Evolutionary conservation across 805 yeast genomes (phyloP).

Genomic region (Yarrowia hollandica): DNA sequence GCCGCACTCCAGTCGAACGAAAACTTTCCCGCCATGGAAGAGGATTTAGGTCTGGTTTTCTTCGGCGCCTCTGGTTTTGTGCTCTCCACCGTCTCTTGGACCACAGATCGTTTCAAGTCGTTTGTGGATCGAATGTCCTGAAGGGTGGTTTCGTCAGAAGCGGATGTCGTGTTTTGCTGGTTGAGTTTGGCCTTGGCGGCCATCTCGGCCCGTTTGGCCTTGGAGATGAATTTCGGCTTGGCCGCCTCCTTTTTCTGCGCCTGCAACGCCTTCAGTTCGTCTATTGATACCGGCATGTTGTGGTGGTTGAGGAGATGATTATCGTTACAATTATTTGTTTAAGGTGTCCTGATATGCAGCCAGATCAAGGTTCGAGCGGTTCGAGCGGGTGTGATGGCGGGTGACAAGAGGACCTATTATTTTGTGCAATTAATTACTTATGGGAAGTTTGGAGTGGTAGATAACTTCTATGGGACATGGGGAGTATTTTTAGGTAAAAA

Average conservation of each 20-base stretch:
- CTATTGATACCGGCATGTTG: slow-evolving; percentile 39
- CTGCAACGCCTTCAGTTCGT: slow-evolving; percentile 37
- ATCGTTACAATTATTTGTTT: no score
- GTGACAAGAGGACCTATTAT: no score
- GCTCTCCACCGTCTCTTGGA: not conserved
- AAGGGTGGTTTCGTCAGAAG: not conserved
- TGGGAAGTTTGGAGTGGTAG: no score
- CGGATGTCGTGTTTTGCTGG: not conserved
- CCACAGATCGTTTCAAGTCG: slow-evolving; percentile 12
- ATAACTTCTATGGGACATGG: no score
- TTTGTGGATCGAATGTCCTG: not conserved
- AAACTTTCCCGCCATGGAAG: slow-evolving; percentile 47
- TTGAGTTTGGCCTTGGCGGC: slow-evolving; percentile 8
- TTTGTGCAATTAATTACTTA: no score
- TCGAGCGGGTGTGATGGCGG: no score
- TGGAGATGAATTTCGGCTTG: slow-evolving; percentile 50
- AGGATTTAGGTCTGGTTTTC: not conserved
- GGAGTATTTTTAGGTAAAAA: no score
- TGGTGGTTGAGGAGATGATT: not conserved
- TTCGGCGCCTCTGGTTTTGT: not conserved
- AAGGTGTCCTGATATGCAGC: not conserved
- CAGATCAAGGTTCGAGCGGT: not conserved
- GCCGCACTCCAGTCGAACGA: slow-evolving; percentile 66
- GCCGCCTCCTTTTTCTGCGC: slow-evolving; percentile 32
- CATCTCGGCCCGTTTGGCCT: slow-evolving; percentile 35